These are phyloP conservation scores for Penicillium decumbens DNA, from an alignment of 2,329 filamentous ascomycete species.

Conservation along the genomic window DNA sequence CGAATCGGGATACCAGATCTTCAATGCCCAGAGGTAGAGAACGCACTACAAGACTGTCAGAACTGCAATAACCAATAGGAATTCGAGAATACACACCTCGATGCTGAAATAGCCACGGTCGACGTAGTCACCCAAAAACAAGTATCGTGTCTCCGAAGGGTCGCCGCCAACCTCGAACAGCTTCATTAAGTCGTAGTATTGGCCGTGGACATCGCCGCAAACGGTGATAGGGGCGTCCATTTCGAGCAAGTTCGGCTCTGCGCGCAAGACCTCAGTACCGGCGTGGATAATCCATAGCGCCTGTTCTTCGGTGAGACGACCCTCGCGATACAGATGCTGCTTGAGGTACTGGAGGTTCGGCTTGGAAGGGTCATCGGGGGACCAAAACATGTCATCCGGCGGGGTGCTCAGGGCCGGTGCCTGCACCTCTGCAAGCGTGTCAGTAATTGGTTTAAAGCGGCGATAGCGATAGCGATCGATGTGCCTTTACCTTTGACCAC, in stretches of 20 bases:
- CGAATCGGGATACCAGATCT: slow-evolving; percentile 98
- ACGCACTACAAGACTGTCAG: slow-evolving; percentile 62
- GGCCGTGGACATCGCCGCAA: slow-evolving; percentile 95
- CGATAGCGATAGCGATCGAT: slow-evolving; percentile 4
- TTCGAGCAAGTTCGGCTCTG: slow-evolving; percentile 92
- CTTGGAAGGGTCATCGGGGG: slow-evolving; percentile 77
- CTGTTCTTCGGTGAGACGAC: slow-evolving; percentile 93
- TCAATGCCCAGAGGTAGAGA: slow-evolving; percentile 93
- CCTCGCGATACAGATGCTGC: slow-evolving; percentile 97
- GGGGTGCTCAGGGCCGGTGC: slow-evolving; percentile 91
- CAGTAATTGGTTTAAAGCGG: slow-evolving; percentile 9
- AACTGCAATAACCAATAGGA: not conserved
- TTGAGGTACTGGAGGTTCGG: slow-evolving; percentile 92
- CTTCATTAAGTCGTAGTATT: slow-evolving; percentile 99
- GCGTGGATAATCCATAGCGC: slow-evolving; percentile 89
- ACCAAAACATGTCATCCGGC: slow-evolving; percentile 90
- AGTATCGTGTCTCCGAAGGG: slow-evolving; percentile 89
- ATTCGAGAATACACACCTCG: slow-evolving; percentile 53
- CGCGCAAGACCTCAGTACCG: slow-evolving; percentile 79
- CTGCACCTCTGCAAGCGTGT: slow-evolving; percentile 71
- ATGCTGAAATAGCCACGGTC: slow-evolving; percentile 99
- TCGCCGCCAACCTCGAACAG: slow-evolving; percentile 97
- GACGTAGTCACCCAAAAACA: slow-evolving; percentile 97
- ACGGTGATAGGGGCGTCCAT: slow-evolving; percentile 99
- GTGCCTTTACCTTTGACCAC: slow-evolving; percentile 87